These are phyloP conservation scores for Talaromyces sp. DNA, from an alignment of 2,329 filamentous ascomycete species.

Conservation along the genomic window DNA sequence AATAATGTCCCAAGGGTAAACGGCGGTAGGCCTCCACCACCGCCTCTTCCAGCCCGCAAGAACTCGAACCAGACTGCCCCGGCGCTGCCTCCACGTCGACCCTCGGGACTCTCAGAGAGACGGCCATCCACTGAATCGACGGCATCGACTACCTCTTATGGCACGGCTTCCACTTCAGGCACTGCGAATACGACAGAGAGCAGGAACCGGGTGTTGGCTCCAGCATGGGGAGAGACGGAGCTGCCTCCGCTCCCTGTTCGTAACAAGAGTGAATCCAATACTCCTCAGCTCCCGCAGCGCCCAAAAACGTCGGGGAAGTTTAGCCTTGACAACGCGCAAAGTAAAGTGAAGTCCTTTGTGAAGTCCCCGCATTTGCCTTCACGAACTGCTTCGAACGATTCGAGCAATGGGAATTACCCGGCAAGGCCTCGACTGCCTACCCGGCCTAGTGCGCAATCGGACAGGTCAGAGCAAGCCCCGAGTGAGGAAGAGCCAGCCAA, in stretches of 20 bases:
- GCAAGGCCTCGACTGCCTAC: conserved; percentile 2
- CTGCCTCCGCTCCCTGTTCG: conserved; percentile 51
- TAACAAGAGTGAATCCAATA: conserved; percentile 18
- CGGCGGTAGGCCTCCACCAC: conserved; percentile 24
- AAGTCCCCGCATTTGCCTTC: conserved; percentile 7
- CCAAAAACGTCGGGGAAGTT: conserved; percentile 14
- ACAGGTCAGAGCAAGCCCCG: conserved; percentile 9
- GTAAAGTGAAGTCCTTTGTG: neutral
- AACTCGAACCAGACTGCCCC: conserved; percentile 34
- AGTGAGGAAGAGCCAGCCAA: conserved; percentile 12
- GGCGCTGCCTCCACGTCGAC: conserved; percentile 45
- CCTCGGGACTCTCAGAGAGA: conserved; percentile 29
- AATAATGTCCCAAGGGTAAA: conserved; percentile 15
- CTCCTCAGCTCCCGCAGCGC: conserved; percentile 16
- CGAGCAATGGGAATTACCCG: neutral
- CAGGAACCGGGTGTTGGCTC: conserved; percentile 41
- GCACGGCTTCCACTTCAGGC: conserved; percentile 41
- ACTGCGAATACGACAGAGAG: conserved; percentile 31
- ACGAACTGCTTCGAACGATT: conserved; percentile 4
- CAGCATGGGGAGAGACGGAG: conserved; percentile 51
- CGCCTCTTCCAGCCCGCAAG: conserved; percentile 43
- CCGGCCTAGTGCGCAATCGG: neutral
- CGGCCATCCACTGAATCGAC: conserved; percentile 47
- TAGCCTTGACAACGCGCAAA: conserved; percentile 7
- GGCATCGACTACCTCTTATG: conserved; percentile 48